Evolutionary conservation across 352 stramenopile species (phyloP), one percentile per base, ranked within the genome.

Genomic region (Globisporangium recalcitrans): DNA sequence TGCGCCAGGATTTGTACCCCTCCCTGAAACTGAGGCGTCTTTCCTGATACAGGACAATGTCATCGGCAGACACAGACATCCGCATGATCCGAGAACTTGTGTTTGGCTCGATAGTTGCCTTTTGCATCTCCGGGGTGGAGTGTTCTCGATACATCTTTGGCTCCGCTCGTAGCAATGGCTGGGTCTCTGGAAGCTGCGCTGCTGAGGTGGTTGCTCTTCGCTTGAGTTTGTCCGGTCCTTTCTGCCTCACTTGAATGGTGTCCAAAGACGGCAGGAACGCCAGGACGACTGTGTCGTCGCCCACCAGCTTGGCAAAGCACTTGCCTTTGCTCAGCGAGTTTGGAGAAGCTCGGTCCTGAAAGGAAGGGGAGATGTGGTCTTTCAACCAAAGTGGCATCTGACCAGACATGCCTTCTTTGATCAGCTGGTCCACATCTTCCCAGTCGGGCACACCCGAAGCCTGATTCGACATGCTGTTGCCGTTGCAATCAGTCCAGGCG

Each of bases 21-120:
- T 92, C 85, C 5, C 85, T 80, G 51, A 94, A 94, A 48, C 80
- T 91, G 6, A 78, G 70, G 26, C 85, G 81, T 0, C 82, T 72
- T 42, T 94, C 82, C 72, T 92, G 82, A 57, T 92, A 94, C 38
- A 94, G 31, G 3, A 94, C 82, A 65, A 94, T 92, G 64, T 94
- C 85, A 52, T 94, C 85, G 1, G 82, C 82, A 32, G 85, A 94
- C 8, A 85, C 78, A 7, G 85, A 87, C 74, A 91, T 90, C 26
- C 80, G 70, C 68, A 51, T 65, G 48, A 52, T 56, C 47, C 19
- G 74, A 69, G 62, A 85, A 68, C 52, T 78, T 57, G 51, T 79
- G 61, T 29, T 68, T 38, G 63, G 63, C 31, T 62, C 52, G 5
- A 66, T 48, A 6, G 52, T 32, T 7, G 63, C 4, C 29, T 48